These are phyloP conservation scores for Trametes cinnabarina DNA, from an alignment of 768 basidiomycete species.

Conservation along the genomic window DNA sequence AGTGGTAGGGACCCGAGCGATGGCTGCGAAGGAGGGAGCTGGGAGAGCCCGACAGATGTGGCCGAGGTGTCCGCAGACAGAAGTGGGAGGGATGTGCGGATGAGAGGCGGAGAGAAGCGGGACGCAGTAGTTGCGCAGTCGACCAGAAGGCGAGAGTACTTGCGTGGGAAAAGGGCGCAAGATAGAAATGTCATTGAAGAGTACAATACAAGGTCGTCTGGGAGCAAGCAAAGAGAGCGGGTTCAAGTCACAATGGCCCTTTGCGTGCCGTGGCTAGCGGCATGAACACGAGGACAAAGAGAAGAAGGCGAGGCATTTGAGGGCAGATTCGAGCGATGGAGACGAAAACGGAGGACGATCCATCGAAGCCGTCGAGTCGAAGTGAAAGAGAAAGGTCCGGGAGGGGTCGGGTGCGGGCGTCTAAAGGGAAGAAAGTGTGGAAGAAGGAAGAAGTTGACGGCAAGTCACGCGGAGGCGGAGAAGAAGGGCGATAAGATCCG, in stretches of 20 bases:
- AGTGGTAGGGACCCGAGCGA: neutral
- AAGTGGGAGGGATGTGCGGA: neutral
- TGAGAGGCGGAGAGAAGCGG: neutral
- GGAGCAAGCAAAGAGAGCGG: neutral
- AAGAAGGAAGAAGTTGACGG: neutral
- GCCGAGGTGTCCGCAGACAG: neutral
- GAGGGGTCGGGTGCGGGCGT: slow-evolving; percentile 5
- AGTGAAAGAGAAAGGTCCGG: neutral
- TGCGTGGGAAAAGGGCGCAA: neutral
- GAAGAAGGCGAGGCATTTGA: too few relatives aligned
- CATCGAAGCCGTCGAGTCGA: neutral
- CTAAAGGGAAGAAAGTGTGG: neutral
- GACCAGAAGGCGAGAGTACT: neutral
- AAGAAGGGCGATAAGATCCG: slow-evolving; percentile 12
- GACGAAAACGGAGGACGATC: too few relatives aligned
- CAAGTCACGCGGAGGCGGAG: neutral
- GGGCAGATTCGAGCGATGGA: too few relatives aligned
- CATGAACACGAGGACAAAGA: too few relatives aligned
- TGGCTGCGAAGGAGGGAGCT: too few relatives aligned
- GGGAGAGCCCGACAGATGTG: neutral
- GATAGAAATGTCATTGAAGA: neutral
- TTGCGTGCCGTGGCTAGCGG: too few relatives aligned
- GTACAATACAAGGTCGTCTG: slow-evolving; percentile 1
- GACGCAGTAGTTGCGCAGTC: neutral
- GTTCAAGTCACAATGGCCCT: neutral